Conservation (phyloP, 495 filamentous ascomycete species). For the Penicillium silybi region DNA sequence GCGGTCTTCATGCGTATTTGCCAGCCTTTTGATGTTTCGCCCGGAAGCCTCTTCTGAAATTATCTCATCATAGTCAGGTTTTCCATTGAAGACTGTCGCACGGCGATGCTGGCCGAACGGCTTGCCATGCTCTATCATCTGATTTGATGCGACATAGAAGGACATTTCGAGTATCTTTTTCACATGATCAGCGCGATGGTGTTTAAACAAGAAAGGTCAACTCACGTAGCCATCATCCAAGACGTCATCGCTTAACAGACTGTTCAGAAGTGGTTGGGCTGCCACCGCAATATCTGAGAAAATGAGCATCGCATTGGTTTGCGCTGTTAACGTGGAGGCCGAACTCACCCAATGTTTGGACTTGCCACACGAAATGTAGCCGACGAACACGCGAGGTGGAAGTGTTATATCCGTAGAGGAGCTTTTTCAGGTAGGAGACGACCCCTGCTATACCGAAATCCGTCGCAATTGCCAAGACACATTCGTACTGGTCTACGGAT, state of each 20-base stretch:
- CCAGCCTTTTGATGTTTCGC: conserved; percentile 3
- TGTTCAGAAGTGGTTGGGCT: not conserved
- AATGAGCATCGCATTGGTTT: not conserved
- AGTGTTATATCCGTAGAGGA: conserved; percentile 29
- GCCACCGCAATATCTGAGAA: not conserved
- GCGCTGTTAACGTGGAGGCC: not conserved
- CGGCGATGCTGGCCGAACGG: conserved; percentile 3
- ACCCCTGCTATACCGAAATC: conserved; percentile 19
- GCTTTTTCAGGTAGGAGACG: conserved; percentile 30
- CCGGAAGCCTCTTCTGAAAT: conserved; percentile 7
- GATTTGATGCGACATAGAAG: too few species aligned
- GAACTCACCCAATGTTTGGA: not conserved
- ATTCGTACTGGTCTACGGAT: conserved; percentile 25
- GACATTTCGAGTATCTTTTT: too few species aligned
- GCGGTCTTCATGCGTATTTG: conserved; percentile 3
- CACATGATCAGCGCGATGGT: too few species aligned
- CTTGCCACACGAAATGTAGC: conserved; percentile 30
- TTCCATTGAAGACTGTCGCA: conserved; percentile 7
- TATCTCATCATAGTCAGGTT: not conserved
- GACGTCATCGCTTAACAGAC: not conserved
- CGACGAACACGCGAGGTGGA: conserved; percentile 17
- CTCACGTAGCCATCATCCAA: not conserved
- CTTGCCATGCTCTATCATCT: not conserved
- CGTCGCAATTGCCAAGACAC: conserved; percentile 24
- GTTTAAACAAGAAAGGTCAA: too few species aligned